Evolutionary conservation across 2,329 filamentous ascomycete genomes (phyloP), one percentile per base, ranked within the genome.

Genomic region (Lasiodiplodia citricola): DNA sequence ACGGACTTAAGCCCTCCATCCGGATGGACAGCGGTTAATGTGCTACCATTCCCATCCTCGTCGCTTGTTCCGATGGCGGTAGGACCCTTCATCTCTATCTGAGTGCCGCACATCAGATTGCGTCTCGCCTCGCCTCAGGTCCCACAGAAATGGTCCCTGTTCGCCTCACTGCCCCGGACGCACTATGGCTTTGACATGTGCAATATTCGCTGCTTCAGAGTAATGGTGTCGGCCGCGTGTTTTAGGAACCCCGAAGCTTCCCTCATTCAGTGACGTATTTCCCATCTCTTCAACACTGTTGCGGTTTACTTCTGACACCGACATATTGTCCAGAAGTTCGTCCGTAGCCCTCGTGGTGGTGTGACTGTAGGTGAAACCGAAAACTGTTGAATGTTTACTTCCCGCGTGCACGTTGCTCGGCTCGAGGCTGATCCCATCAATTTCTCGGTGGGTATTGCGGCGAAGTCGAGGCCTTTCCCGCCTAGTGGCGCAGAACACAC

Each of bases 341-440:
- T 52, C 5, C 60, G 28, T 10, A 18, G 18, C 37, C 38, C 28
- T 63, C 11, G 44, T 31, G 10, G 60, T 38, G 60, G 60, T 31
- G 47, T 52, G 47, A 54, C 28, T 23, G 60, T 25, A 21, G 31
- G 60, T 38, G 31, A 52, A n/a, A 50, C 18, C 23, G 25, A 35
- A 64, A 58, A 64, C 31, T 64, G 60, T 64, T 52, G 60, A 63
- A 64, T 64, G 44, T 64, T 64, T 47, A 63, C 58, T 64, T 64
- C 60, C 25, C 38, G 25, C 37, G 60, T 64, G 60, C 31, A 50
- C 37, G 25, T 21, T 31, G 23, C 47, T 64, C 60, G 60, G 60
- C 21, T 64, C 60, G 60, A 64, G 60, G 37, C 38, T 47, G 31
- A 38, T 35, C 31, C 37, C 25, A 18, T 38, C n/a, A 28, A 13